A percentile compares a stretch with the other conserved stretches of the same genome.
Conservation (phyloP, 805 yeast species). For the Metschnikowia dekortorum region DNA sequence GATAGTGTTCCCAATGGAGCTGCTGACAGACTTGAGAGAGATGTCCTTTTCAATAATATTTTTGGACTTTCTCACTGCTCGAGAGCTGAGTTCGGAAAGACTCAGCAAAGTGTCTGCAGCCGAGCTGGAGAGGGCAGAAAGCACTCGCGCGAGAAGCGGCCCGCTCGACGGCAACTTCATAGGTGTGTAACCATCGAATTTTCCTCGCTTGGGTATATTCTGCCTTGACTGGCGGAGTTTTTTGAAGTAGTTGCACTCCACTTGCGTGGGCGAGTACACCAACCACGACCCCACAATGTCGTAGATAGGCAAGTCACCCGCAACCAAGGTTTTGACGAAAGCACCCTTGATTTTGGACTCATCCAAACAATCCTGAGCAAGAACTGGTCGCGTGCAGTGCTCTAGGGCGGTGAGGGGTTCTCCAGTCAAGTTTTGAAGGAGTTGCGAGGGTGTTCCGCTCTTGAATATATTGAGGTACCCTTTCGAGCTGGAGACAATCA, state of each 20-base stretch:
- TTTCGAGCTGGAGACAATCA: conserved; percentile 6
- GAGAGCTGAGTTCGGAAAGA: conserved; percentile 46
- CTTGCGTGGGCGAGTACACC: conserved; percentile 40
- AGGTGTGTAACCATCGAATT: conserved; percentile 31
- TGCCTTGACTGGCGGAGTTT: conserved; percentile 16
- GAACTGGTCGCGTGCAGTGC: conserved; percentile 8
- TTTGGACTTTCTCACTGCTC: conserved; percentile 36
- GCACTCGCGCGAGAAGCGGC: conserved; percentile 44
- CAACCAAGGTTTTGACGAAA: conserved; percentile 27
- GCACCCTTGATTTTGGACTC: conserved; percentile 8
- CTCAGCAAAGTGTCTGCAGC: conserved; percentile 50
- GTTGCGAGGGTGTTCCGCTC: neutral
- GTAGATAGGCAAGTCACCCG: conserved; percentile 39
- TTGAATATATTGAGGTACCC: conserved; percentile 11
- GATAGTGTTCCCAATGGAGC: conserved; percentile 28
- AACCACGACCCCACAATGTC: conserved; percentile 50
- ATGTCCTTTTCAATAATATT: conserved; percentile 19
- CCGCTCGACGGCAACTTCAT: conserved; percentile 40
- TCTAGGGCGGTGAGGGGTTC: neutral
- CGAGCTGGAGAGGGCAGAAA: conserved; percentile 45
- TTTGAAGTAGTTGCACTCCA: conserved; percentile 25
- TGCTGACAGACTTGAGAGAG: conserved; percentile 28
- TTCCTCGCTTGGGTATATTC: conserved; percentile 11
- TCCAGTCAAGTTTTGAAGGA: neutral
- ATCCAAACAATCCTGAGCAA: conserved; percentile 3